Base-by-base conservation (phyloP, 768 basidiomycete species). In the Leucosporidium creatinivorum region DNA sequence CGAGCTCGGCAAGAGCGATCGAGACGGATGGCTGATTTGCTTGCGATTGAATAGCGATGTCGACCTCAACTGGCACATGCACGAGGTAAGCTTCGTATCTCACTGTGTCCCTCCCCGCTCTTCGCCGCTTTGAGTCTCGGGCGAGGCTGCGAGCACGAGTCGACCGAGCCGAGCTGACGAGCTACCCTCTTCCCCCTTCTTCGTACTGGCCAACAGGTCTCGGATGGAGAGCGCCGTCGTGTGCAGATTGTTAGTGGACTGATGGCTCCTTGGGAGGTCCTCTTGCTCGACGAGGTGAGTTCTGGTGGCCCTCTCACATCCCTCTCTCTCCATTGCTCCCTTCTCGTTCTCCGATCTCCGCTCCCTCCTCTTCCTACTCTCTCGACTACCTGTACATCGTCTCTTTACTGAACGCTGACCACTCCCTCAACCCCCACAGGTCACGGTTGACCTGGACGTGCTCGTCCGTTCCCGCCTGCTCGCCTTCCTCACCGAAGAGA, bases 241-340 rank as follows among this genome's bases (percentile, higher is more conserved):
- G 91, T 98, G 7, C 96, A 99, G 78, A 86, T 98, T 39, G 91
- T 90, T 68, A 92, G 94, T 81, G 94, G 96, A 4, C 83, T 99
- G 39, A 98, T 99, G 94, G 83, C 82, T 7, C 86, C 89, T 30
- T 99, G 92, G 91, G 88, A 97, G 73, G 84, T 98, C 33, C 80
- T 99, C 1, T 81, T 99, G 4, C 83, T 99, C 23, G 94, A 99
- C 75, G 96, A 99, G 82, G 93, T 93, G 67, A 50, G 75, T 64
- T 10, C 33, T 5, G 33, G 33, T 33, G 33, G 10, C 10, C 33
- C 33, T 10, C 5, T 10, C 10, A 10, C 33, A 5, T 10, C 10
- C 33, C 33, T n/a, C 44, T 31, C 30, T 26, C 47, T 59, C 65
- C 55, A 19, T 51, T 25, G 1, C 2, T 23, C 60, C 30, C 5